A percentile compares a stretch with the other conserved stretches of the same genome.
Evolutionary conservation across 306 rosid genomes (phyloP).

Genomic region (Cercis canadensis): DNA sequence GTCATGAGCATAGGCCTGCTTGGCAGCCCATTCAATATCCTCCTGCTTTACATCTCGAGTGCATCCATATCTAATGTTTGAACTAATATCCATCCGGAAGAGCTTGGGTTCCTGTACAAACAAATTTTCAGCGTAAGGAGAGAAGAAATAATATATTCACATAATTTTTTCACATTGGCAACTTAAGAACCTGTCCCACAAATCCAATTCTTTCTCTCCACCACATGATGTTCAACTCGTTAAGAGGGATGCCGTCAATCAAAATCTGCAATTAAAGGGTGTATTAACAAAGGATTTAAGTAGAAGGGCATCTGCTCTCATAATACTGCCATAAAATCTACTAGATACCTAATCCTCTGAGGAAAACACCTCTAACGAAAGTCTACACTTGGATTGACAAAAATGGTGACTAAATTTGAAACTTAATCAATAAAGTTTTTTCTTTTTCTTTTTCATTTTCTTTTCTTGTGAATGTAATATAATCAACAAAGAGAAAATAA

Average conservation of each 20-base stretch:
- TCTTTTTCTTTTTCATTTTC: too few species aligned
- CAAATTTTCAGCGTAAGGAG: constrained; percentile 25
- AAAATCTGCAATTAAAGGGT: constrained; percentile 65
- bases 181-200: constrained; percentile 86
- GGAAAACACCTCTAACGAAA: constrained; percentile 29
- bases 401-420: constrained; percentile 8
- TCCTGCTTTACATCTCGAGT: constrained; percentile 60
- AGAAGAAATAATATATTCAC: constrained; percentile 1
- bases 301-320: constrained; percentile 2
- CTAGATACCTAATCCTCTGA: constrained; percentile 1
- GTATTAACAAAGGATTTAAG: constrained; percentile 11
- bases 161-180: constrained; percentile 28
- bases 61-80: constrained; percentile 94
- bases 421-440: neutral
- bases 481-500: too few species aligned
- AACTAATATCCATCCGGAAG: constrained; percentile 82
- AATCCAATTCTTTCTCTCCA: constrained; percentile 94
- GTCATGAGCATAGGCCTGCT: constrained; percentile 92
- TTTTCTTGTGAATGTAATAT: too few species aligned
- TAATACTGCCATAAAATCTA: neutral
- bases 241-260: constrained; percentile 74
- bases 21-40: constrained; percentile 96
- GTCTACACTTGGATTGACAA: neutral
- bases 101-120: constrained; percentile 85
- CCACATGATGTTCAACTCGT: constrained; percentile 81